Conservation (phyloP, 2,329 filamentous ascomycete species). For the Bipolaris zeicola region DNA sequence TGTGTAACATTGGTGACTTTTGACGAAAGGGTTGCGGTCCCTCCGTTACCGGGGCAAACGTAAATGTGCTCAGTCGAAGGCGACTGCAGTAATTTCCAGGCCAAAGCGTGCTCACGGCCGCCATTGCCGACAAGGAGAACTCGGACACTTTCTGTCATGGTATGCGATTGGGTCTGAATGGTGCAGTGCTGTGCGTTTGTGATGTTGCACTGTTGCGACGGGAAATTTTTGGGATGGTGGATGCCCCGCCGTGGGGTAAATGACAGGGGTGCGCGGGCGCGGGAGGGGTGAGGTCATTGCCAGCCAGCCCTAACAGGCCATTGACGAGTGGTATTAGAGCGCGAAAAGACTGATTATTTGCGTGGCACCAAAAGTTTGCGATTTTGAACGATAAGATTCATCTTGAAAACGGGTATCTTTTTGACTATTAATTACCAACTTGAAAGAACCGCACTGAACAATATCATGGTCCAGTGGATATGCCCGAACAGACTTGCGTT, state of each 20-base stretch:
- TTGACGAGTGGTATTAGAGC: background rate
- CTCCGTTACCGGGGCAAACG: conserved; percentile 79
- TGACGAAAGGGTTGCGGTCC: conserved; percentile 60
- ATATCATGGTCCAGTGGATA: background rate
- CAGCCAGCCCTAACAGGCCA: conserved; percentile 28
- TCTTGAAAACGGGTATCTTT: conserved; percentile 2
- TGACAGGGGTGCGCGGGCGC: conserved; percentile 16
- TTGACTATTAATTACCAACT: background rate
- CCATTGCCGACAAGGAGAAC: conserved; percentile 90
- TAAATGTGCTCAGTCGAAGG: conserved; percentile 75
- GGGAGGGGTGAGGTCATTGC: conserved; percentile 17
- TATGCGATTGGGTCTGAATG: conserved; percentile 6
- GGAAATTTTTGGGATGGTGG: conserved; percentile 24
- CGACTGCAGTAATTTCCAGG: conserved; percentile 91
- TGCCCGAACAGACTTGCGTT: conserved; percentile 4
- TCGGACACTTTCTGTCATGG: conserved; percentile 37
- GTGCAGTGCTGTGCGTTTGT: conserved; percentile 1
- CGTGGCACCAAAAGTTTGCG: background rate
- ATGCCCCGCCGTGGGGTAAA: conserved; percentile 30
- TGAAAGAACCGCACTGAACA: background rate
- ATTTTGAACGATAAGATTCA: background rate
- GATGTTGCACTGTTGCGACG: conserved; percentile 4
- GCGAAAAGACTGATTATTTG: too few relatives aligned
- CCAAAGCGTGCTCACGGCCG: conserved; percentile 90
- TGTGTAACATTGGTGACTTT: conserved; percentile 69